phyloP scores from a whole-genome alignment of 2,329 filamentous ascomycete genomes.

The Colletotrichum costaricense region DNA sequence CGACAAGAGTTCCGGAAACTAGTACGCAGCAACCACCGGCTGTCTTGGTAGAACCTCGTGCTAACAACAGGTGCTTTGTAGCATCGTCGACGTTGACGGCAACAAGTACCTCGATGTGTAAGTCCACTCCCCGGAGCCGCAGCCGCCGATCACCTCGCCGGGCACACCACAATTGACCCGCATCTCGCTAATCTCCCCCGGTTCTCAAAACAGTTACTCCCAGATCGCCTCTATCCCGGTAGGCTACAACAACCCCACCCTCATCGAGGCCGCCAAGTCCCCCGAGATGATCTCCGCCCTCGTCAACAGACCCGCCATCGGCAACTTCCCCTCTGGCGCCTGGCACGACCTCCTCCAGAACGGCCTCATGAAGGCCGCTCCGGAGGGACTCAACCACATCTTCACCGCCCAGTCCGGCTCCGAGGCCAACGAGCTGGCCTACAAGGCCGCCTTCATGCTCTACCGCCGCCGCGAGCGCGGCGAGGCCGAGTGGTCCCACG shows the following conservation, averaged over 20 bases:
- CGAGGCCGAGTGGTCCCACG: constrained; percentile 75
- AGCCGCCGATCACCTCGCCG: constrained; percentile 5
- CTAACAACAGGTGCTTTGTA: constrained; percentile 14
- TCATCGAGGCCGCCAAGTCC: constrained; percentile 73
- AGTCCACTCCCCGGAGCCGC: constrained; percentile 35
- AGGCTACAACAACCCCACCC: constrained; percentile 81
- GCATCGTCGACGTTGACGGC: constrained; percentile 61
- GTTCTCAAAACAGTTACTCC: constrained; percentile 66
- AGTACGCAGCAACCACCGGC: constrained; percentile 42
- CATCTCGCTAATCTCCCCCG: constrained; percentile 16
- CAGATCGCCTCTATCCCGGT: constrained; percentile 88
- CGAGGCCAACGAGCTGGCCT: constrained; percentile 86
- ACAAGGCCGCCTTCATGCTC: constrained; percentile 90
- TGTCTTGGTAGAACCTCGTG: background rate
- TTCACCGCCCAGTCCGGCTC: constrained; percentile 85
- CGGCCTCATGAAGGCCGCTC: constrained; percentile 78
- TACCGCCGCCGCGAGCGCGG: constrained; percentile 79
- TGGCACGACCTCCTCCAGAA: constrained; percentile 79
- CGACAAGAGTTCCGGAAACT: constrained; percentile 63
- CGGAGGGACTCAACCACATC: constrained; percentile 80
- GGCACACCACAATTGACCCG: background rate
- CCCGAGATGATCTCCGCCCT: constrained; percentile 79
- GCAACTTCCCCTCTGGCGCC: constrained; percentile 82
- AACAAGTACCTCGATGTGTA: constrained; percentile 62
- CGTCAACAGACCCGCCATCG: constrained; percentile 83